Evolutionary conservation across 129 eudicot species (phyloP).

Genomic region (Escallonia herrerae): DNA sequence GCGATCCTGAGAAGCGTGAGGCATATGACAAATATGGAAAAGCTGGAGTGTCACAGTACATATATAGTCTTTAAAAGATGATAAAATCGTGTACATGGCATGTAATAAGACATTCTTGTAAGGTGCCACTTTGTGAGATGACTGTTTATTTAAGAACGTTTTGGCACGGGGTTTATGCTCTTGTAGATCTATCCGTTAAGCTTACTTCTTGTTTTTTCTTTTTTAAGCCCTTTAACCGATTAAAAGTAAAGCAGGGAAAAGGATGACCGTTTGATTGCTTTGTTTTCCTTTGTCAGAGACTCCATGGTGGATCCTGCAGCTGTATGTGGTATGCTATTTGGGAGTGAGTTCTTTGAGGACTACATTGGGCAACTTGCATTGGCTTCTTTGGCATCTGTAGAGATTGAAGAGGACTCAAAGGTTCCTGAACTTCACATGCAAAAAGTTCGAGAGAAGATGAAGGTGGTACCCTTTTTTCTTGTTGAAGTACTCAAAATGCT

Average conservation of each 20-base stretch:
- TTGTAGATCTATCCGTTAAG: not conserved
- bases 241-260: not conserved
- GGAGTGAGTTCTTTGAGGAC: slow-evolving; percentile 76
- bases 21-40: slow-evolving; percentile 79
- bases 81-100: not conserved
- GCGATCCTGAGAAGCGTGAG: slow-evolving; percentile 92
- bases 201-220: not conserved
- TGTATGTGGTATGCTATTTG: slow-evolving; percentile 89
- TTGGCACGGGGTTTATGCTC: not conserved
- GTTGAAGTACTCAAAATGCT: not conserved
- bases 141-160: not conserved
- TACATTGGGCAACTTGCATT: slow-evolving; percentile 79
- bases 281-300: slow-evolving; percentile 38
- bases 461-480: slow-evolving; percentile 28
- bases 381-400: slow-evolving; percentile 55
- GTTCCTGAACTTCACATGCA: slow-evolving; percentile 55
- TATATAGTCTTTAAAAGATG: not conserved
- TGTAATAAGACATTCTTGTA: not conserved
- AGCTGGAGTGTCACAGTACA: slow-evolving; percentile 62
- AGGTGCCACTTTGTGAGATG: not conserved
- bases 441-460: slow-evolving; percentile 71
- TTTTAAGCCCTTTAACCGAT: not conserved
- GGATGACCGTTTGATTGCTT: not conserved
- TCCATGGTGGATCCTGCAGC: slow-evolving; percentile 84
- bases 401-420: slow-evolving; percentile 50